Evolutionary conservation across 371 early-diverging fungal genomes (phyloP).

Genomic region (Mucor circinelloides): DNA sequence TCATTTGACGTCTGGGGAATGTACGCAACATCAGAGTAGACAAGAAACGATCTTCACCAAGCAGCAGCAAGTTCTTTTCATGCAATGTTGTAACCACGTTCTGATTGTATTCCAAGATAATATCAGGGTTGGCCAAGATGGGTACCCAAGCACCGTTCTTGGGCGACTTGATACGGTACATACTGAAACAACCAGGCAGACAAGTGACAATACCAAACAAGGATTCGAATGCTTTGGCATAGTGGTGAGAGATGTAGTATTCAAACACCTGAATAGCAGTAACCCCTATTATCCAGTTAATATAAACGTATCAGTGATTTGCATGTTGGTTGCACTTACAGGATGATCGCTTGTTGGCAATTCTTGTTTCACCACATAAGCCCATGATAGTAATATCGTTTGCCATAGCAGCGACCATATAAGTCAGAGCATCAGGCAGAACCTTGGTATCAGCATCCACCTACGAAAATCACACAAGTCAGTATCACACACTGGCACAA

Average conservation of each 20-base stretch:
- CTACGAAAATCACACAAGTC: constrained; percentile 19
- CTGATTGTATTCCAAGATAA: constrained; percentile 89
- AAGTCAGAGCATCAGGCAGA: constrained; percentile 72
- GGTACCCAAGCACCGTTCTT: constrained; percentile 82
- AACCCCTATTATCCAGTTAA: constrained; percentile 34
- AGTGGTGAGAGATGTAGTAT: constrained; percentile 96
- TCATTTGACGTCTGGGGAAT: constrained; percentile 89
- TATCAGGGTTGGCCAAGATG: constrained; percentile 86
- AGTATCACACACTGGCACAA: not conserved
- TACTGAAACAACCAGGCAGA: constrained; percentile 95
- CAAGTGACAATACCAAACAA: constrained; percentile 98
- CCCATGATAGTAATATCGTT: constrained; percentile 85
- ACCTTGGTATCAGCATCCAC: constrained; percentile 97
- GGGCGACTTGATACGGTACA: constrained; percentile 85
- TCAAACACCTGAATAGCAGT: constrained; percentile 85
- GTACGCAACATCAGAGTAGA: constrained; percentile 93
- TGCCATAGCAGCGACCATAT: constrained; percentile 83
- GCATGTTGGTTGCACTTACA: constrained; percentile 69
- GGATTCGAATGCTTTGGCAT: constrained; percentile 94
- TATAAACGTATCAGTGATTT: not conserved
- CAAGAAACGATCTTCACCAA: constrained; percentile 97
- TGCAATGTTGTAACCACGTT: constrained; percentile 93
- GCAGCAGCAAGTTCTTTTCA: constrained; percentile 90
- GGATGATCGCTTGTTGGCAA: constrained; percentile 77
- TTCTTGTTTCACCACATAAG: constrained; percentile 85